phyloP scores from a whole-genome alignment of 169 alveolate species.

The Plasmodium blacklocki region DNA sequence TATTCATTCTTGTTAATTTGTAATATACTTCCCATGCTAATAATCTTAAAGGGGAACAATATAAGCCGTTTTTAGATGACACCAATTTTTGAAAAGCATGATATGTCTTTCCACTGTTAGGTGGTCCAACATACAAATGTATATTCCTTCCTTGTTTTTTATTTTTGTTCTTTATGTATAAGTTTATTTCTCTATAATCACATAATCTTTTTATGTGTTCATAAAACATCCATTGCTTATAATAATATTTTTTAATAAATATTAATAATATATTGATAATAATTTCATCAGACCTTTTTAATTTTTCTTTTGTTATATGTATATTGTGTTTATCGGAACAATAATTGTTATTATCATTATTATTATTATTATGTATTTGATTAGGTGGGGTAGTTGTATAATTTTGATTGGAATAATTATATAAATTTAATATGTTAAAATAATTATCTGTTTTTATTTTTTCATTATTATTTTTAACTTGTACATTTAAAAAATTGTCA shows the following conservation, averaged over 20 bases:
- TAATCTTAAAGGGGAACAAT: slow-evolving; percentile 94
- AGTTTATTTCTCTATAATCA: slow-evolving; percentile 44
- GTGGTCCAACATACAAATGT: slow-evolving; percentile 92
- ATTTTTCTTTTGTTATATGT: not conserved
- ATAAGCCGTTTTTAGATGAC: slow-evolving; percentile 90
- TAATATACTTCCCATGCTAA: slow-evolving; percentile 93
- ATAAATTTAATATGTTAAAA: not conserved
- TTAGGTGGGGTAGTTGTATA: no score
- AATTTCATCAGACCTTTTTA: not conserved
- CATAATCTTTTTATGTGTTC: slow-evolving; percentile 48
- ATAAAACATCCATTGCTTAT: slow-evolving; percentile 71
- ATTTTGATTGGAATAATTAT: no score
- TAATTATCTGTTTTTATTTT: not conserved
- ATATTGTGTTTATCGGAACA: not conserved
- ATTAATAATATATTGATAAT: slow-evolving; percentile 21
- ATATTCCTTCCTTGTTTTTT: slow-evolving; percentile 82
- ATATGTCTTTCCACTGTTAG: slow-evolving; percentile 95
- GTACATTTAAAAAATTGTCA: no score
- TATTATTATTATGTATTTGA: not conserved
- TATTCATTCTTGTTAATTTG: slow-evolving; percentile 81
- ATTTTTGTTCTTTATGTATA: slow-evolving; percentile 37
- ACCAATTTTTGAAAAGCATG: slow-evolving; percentile 87
- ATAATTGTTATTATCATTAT: not conserved
- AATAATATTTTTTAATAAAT: slow-evolving; percentile 46
- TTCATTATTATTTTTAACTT: not conserved